Evolutionary conservation across 805 yeast species (phyloP).

Genomic region (Lipomyces oligophaga): DNA sequence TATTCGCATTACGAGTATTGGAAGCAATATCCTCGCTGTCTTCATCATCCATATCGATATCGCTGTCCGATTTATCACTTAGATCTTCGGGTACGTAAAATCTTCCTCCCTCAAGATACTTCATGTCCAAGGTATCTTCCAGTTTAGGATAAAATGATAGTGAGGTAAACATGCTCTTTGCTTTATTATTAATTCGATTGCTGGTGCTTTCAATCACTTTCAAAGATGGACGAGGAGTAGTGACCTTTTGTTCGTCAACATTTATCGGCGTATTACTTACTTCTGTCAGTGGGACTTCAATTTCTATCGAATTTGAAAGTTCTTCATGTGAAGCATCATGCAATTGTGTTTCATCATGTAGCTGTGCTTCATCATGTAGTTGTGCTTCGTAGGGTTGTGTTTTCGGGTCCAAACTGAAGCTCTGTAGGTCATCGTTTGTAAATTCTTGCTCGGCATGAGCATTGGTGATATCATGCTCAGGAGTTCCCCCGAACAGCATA

Average conservation of each 20-base stretch:
- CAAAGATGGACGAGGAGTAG: conserved; percentile 20
- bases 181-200: conserved; percentile 19
- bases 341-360: too few relatives aligned
- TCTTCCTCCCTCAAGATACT: conserved; percentile 86
- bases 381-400: too few relatives aligned
- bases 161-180: conserved; percentile 74
- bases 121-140: conserved; percentile 71
- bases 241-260: conserved; percentile 6
- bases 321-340: too few relatives aligned
- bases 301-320: too few relatives aligned
- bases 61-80: conserved; percentile 26
- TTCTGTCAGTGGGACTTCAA: too few relatives aligned
- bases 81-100: conserved; percentile 53
- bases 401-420: background rate
- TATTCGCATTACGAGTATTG: too few relatives aligned
- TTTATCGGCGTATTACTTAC: too few relatives aligned
- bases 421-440: background rate
- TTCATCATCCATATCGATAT: conserved; percentile 8
- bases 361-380: too few relatives aligned
- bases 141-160: conserved; percentile 76
- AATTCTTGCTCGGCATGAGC: background rate
- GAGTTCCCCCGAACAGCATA: conserved; percentile 11
- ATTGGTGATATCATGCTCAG: conserved; percentile 26
- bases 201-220: conserved; percentile 20
- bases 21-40: conserved; percentile 21